A percentile compares a stretch with the other conserved stretches of the same genome.
phyloP scores from a whole-genome alignment of 2,329 filamentous ascomycete species.

The Clonostachys solani region DNA sequence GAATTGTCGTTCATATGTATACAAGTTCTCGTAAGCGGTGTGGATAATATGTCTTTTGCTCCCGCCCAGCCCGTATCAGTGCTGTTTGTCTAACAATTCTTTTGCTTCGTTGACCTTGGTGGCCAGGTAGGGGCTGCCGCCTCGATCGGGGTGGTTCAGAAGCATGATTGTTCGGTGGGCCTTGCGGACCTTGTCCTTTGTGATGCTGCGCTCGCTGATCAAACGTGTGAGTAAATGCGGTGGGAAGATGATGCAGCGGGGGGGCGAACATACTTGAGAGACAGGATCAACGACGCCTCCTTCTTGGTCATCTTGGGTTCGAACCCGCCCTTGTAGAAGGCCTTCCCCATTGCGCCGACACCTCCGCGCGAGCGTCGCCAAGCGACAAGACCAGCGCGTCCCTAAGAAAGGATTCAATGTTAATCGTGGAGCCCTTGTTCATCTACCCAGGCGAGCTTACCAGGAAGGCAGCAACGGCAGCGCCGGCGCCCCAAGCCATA shows the following conservation, averaged over 20 bases:
- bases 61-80: constrained; percentile 9
- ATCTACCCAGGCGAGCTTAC: constrained; percentile 22
- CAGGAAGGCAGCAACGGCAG: constrained; percentile 47
- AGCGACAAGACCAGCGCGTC: constrained; percentile 87
- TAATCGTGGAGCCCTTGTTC: neutral
- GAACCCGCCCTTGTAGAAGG: constrained; percentile 99
- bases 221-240: neutral
- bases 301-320: constrained; percentile 89
- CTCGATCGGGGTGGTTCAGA: constrained; percentile 94
- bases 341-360: constrained; percentile 76
- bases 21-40: too few species aligned
- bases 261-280: constrained; percentile 64
- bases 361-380: constrained; percentile 77
- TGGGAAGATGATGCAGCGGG: neutral
- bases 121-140: constrained; percentile 91
- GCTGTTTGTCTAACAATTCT: constrained; percentile 82
- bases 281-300: constrained; percentile 87
- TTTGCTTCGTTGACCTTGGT: constrained; percentile 99
- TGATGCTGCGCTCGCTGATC: constrained; percentile 75
- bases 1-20: too few species aligned
- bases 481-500: constrained; percentile 40
- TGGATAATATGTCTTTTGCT: too few species aligned
- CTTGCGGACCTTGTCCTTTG: constrained; percentile 92
- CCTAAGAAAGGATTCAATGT: constrained; percentile 44
- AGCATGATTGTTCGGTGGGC: constrained; percentile 95